Evolutionary conservation across 306 rosid species (phyloP).

Genomic region (Amphicarpaea edgeworthii): DNA sequence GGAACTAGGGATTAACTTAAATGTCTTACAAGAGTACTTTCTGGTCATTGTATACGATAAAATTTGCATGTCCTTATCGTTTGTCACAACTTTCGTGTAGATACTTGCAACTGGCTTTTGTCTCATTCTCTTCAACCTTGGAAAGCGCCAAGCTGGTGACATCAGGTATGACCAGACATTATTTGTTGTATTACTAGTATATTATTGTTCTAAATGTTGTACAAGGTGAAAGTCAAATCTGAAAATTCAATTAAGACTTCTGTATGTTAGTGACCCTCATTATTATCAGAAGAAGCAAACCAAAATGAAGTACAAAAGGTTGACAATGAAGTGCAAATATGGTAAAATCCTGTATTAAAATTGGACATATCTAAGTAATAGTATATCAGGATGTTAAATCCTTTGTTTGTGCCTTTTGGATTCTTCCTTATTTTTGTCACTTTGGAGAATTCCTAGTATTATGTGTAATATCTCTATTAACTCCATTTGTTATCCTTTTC

Average conservation of each 20-base stretch:
- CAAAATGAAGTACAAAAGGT: constrained; percentile 2
- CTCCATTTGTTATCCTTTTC: constrained; percentile 17
- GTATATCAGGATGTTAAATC: constrained; percentile 13
- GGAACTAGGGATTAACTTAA: constrained; percentile 35
- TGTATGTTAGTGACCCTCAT: constrained; percentile 21
- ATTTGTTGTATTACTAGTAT: constrained; percentile 6
- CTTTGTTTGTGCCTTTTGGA: not conserved
- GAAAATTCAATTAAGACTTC: constrained; percentile 25
- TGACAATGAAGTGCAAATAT: constrained; percentile 30
- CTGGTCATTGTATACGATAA: constrained; percentile 2
- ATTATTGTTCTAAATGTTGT: constrained; percentile 13
- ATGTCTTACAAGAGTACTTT: constrained; percentile 26
- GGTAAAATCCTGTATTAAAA: constrained; percentile 27
- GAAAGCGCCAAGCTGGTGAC: constrained; percentile 87
- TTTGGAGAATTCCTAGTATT: constrained; percentile 10
- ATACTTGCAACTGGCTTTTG: constrained; percentile 84
- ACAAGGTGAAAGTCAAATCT: constrained; percentile 38
- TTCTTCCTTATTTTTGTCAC: not conserved
- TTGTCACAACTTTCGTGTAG: constrained; percentile 53
- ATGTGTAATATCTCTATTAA: constrained; percentile 16
- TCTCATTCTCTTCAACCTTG: constrained; percentile 86
- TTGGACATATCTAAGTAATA: constrained; percentile 11
- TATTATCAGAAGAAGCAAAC: constrained; percentile 29
- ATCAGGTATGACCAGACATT: constrained; percentile 64
- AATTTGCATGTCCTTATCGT: constrained; percentile 23